Evolutionary conservation across 2,329 filamentous ascomycete genomes (phyloP), one percentile per base, ranked within the genome.

Genomic region (Hypoxylon sp.): DNA sequence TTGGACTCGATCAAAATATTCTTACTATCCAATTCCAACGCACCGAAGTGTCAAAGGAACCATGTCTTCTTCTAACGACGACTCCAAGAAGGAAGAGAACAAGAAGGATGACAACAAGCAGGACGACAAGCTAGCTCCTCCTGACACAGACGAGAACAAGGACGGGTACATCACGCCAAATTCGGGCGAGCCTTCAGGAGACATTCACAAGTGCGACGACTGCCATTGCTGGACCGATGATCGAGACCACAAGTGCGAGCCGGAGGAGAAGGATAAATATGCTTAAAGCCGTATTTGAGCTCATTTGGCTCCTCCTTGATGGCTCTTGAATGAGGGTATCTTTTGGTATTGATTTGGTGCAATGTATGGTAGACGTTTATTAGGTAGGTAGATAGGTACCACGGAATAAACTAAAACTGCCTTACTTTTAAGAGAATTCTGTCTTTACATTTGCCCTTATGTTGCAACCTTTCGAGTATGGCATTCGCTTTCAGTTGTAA

Each of bases 191-290:
- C 14, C 45, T 9, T 12, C 45, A 1, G 60, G 51, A 2, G 21
- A 48, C 5, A 30, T 61, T 8, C 8, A 14, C 7, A 37, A 63
- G 11, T 67, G 64, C 12, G 8, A 54, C 21, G 16, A 56, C 19
- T 67, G 64, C 43, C 16, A 63, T 11, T 67, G 60, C 27, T 67
- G 64, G 60, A 25, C 16, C 14, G 60, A 63, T 21, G 55, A 54
- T 16, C 43, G 47, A 27, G 19, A 7, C 2, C 64, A 67, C 14
- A 52, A 37, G 19, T 67, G 64, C 29, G 55, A 57, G 23, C 60
- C 60, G 1, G 41, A 56, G 25, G 45, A 63, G 1, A 67, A 64
- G 52, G 43, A 64, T 21, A 61, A 55, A 43, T 64, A 61, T 21
- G 46, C 57, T 9, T 50, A 58, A 27, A 32, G 11, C 25, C 34